A percentile compares a stretch with the other conserved stretches of the same genome.
Conservation (phyloP, 306 rosid species). For the Citrullus amarus region DNA sequence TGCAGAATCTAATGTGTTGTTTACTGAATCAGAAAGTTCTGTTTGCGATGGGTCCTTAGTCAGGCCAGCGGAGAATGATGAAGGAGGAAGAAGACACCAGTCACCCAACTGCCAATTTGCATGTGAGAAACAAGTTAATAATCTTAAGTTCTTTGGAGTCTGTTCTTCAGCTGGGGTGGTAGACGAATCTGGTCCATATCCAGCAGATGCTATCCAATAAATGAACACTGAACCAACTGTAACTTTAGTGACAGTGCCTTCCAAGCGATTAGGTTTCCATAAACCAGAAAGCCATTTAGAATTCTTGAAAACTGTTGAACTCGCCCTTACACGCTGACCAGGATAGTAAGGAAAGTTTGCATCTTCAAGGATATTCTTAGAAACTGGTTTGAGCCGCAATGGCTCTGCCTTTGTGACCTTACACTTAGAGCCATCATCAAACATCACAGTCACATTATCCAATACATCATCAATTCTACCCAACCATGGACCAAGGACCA, state of each 20-base stretch:
- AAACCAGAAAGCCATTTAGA: constrained; percentile 94
- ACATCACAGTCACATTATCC: constrained; percentile 88
- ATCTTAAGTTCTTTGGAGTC: constrained; percentile 72
- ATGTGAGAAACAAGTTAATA: constrained; percentile 82
- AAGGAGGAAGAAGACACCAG: constrained; percentile 81
- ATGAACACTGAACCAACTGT: constrained; percentile 86
- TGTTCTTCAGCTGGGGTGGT: constrained; percentile 93
- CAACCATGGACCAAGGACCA: constrained; percentile 89
- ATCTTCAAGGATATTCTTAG: constrained; percentile 77
- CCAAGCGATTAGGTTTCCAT: constrained; percentile 90
- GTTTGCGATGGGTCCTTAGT: constrained; percentile 43
- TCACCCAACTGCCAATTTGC: constrained; percentile 97
- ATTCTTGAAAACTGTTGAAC: constrained; percentile 87
- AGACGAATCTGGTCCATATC: constrained; percentile 90
- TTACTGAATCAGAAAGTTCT: constrained; percentile 41
- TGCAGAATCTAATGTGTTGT: constrained; percentile 44
- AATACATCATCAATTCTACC: constrained; percentile 92
- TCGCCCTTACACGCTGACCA: constrained; percentile 91
- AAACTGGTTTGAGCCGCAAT: constrained; percentile 71
- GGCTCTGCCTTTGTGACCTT: constrained; percentile 89
- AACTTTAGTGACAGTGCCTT: constrained; percentile 90
- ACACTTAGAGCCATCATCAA: constrained; percentile 93
- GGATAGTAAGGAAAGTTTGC: constrained; percentile 95
- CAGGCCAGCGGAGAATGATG: constrained; percentile 26
- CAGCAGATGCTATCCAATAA: constrained; percentile 98